phyloP scores from a whole-genome alignment of 169 alveolate species.

The Neospora caninum region DNA sequence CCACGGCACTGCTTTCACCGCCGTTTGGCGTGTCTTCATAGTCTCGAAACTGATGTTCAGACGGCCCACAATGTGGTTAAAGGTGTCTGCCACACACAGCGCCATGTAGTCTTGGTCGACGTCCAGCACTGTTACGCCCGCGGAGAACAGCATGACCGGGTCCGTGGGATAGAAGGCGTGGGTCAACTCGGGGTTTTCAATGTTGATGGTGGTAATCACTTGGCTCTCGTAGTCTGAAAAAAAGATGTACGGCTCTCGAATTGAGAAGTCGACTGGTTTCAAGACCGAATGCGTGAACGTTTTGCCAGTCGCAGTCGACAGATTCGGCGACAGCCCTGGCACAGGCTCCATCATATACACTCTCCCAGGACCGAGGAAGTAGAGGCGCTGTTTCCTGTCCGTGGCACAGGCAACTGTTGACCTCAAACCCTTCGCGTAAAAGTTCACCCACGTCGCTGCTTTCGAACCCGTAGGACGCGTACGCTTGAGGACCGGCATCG shows the following conservation, averaged over 20 bases:
- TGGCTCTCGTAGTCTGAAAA: slow-evolving; percentile 57
- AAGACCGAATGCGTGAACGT: slow-evolving; percentile 40
- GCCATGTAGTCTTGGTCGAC: neutral
- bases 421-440: slow-evolving; percentile 40
- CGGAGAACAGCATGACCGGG: slow-evolving; percentile 63
- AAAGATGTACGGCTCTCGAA: slow-evolving; percentile 44
- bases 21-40: slow-evolving; percentile 15
- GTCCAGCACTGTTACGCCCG: slow-evolving; percentile 52
- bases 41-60: slow-evolving; percentile 37
- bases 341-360: slow-evolving; percentile 39
- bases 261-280: slow-evolving; percentile 56
- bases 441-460: neutral
- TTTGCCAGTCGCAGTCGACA: neutral
- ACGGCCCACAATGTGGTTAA: slow-evolving; percentile 33
- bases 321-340: neutral
- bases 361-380: slow-evolving; percentile 50
- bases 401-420: slow-evolving; percentile 58
- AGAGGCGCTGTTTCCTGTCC: slow-evolving; percentile 36
- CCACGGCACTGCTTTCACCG: slow-evolving; percentile 48
- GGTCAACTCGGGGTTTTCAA: slow-evolving; percentile 27
- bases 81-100: neutral
- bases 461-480: neutral
- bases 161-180: slow-evolving; percentile 41
- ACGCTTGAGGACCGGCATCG: slow-evolving; percentile 24
- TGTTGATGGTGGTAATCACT: slow-evolving; percentile 38